These are phyloP conservation scores for Aspergillus calidoustus DNA, from an alignment of 2,329 filamentous ascomycete genomes.

Conservation along the genomic window DNA sequence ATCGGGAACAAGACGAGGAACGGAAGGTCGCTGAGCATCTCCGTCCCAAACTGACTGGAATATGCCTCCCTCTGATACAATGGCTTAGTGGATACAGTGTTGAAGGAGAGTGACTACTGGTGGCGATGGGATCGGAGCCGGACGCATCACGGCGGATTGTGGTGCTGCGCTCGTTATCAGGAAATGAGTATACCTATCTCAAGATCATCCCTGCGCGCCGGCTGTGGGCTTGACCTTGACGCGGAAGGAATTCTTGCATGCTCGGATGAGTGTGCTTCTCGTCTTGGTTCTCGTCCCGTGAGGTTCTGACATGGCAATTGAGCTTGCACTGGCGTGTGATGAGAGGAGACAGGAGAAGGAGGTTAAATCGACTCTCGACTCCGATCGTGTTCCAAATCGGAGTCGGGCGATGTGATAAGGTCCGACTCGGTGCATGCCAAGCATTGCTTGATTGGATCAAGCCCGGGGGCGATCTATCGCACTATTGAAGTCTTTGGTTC, in stretches of 20 bases:
- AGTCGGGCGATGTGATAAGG: not conserved
- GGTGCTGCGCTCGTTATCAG: no score
- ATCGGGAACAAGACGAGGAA: not conserved
- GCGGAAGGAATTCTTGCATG: conserved; percentile 10
- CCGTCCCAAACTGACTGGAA: not conserved
- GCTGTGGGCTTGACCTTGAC: conserved; percentile 7
- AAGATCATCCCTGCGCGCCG: not conserved
- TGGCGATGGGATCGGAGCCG: not conserved
- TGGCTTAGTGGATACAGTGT: not conserved
- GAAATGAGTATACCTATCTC: conserved; percentile 1
- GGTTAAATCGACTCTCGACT: not conserved
- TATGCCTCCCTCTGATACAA: not conserved
- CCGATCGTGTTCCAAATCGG: not conserved
- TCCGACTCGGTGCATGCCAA: not conserved
- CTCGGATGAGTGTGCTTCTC: not conserved
- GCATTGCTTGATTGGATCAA: no score
- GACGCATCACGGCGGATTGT: no score
- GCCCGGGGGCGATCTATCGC: no score
- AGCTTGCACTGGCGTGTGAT: no score
- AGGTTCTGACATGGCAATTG: no score
- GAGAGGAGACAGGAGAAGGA: no score
- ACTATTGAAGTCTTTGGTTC: no score
- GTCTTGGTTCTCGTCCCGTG: no score
- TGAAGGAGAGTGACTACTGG: not conserved
- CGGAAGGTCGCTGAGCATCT: not conserved